Evolutionary conservation across 495 filamentous ascomycete species (phyloP).

Genomic region (Penicillium steckii): DNA sequence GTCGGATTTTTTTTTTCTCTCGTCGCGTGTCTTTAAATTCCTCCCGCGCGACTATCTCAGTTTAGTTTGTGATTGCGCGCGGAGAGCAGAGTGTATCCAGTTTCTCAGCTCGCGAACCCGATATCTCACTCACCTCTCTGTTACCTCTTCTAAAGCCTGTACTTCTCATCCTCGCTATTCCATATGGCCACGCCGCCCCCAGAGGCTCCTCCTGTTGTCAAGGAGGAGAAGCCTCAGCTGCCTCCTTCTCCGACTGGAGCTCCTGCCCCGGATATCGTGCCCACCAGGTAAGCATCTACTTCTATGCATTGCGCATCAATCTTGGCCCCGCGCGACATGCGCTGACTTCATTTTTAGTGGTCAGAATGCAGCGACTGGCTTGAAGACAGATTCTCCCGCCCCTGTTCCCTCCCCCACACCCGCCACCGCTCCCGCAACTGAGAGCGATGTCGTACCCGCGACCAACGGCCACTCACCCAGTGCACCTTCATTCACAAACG

Average conservation of each 20-base stretch:
- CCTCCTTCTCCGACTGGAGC: conserved; percentile 41
- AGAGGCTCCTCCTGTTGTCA: conserved; percentile 38
- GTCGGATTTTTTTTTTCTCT: background rate
- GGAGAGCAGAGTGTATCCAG: conserved; percentile 19
- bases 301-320: conserved; percentile 4
- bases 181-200: conserved; percentile 52
- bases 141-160: conserved; percentile 17
- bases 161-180: conserved; percentile 17
- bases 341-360: conserved; percentile 20
- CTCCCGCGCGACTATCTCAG: conserved; percentile 8
- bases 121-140: conserved; percentile 7
- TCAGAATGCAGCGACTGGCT: conserved; percentile 17
- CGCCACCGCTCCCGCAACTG: conserved; percentile 15
- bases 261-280: conserved; percentile 29
- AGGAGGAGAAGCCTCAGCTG: conserved; percentile 49
- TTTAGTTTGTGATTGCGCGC: conserved; percentile 14
- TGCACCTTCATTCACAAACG: conserved; percentile 28
- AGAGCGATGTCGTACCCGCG: conserved; percentile 14
- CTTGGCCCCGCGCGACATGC: background rate
- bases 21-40: conserved; percentile 5
- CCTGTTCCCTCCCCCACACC: conserved; percentile 13
- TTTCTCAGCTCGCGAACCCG: conserved; percentile 11
- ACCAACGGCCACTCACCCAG: conserved; percentile 33
- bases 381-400: conserved; percentile 17
- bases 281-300: conserved; percentile 26